A percentile compares a stretch with the other conserved stretches of the same genome.
Conservation (phyloP, 139 green algal genomes). For the Micractinium sp. region DNA sequence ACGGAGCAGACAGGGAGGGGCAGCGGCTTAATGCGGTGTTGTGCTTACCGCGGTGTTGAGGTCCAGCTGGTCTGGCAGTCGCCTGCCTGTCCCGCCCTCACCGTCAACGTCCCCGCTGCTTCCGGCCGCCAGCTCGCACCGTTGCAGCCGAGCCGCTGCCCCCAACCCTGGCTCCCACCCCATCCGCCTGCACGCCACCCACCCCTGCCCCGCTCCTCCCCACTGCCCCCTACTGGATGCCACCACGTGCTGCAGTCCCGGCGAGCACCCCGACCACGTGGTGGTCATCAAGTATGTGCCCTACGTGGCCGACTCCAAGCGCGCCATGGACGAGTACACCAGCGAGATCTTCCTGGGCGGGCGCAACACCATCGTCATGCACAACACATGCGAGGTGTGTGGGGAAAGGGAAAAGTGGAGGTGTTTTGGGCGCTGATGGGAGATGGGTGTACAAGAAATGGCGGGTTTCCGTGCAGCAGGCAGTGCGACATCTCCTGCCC, state of each 20-base stretch:
- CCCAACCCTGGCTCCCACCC: background rate
- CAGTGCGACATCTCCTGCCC: too few relatives aligned
- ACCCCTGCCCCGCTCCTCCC: background rate
- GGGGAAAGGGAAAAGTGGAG: background rate
- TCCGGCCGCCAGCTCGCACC: background rate
- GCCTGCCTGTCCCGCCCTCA: too few relatives aligned
- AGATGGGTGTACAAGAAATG: background rate
- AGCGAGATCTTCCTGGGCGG: slow-evolving; percentile 96
- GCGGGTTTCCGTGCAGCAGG: background rate
- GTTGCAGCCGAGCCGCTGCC: background rate
- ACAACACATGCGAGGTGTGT: slow-evolving; percentile 97
- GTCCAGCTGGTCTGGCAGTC: too few relatives aligned
- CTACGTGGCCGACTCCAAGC: slow-evolving; percentile 97
- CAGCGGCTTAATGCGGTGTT: too few relatives aligned
- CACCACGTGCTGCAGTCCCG: slow-evolving; percentile 44
- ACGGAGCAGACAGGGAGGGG: too few relatives aligned
- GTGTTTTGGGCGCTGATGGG: background rate
- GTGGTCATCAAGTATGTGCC: slow-evolving; percentile 99
- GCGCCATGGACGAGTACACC: slow-evolving; percentile 99
- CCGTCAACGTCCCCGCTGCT: too few relatives aligned
- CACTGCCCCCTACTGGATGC: too few relatives aligned
- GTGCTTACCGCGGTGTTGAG: too few relatives aligned
- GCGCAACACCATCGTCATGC: slow-evolving; percentile 97
- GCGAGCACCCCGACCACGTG: slow-evolving; percentile 97
- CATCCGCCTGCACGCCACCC: background rate